Evolutionary conservation across 208 protist genomes (phyloP).

Genomic region (Crithidia acanthocephali): DNA sequence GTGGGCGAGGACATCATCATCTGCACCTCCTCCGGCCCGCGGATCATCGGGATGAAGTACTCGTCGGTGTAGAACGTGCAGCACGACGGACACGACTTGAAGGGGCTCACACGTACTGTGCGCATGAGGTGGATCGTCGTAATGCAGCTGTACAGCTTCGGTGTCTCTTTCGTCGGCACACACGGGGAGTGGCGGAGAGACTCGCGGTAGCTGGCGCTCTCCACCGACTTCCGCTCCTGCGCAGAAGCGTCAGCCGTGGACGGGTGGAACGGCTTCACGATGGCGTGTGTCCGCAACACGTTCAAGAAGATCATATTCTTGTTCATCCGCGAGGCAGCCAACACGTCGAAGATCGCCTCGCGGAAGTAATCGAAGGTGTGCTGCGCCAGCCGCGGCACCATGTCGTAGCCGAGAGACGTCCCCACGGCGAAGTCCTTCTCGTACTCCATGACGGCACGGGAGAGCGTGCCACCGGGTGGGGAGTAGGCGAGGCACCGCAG

Average conservation of each 20-base stretch:
- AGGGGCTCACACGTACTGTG: conserved; percentile 42
- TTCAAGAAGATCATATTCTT: conserved; percentile 79
- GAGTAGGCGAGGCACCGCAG: conserved; percentile 81
- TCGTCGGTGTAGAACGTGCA: conserved; percentile 48
- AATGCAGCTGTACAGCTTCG: conserved; percentile 64
- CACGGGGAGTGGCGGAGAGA: conserved; percentile 32
- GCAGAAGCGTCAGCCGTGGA: conserved; percentile 4
- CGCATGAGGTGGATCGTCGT: conserved; percentile 79
- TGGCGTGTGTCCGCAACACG: conserved; percentile 32
- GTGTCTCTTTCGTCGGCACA: conserved; percentile 18
- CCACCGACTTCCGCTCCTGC: conserved; percentile 15
- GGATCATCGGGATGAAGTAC: conserved; percentile 69
- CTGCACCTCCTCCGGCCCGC: conserved; percentile 64
- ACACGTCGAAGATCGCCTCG: conserved; percentile 74
- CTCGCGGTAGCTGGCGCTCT: conserved; percentile 48
- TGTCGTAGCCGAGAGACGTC: conserved; percentile 78
- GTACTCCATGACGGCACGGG: conserved; percentile 69
- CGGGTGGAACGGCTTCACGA: conserved; percentile 36
- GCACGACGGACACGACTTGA: conserved; percentile 14
- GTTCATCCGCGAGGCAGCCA: conserved; percentile 54
- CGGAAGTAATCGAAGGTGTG: conserved; percentile 85
- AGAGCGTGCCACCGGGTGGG: conserved; percentile 79
- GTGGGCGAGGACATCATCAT: conserved; percentile 64
- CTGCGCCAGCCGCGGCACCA: conserved; percentile 75
- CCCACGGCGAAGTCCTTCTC: conserved; percentile 64